Base-by-base conservation (phyloP, 352 stramenopile genomes). In the Thraustochytrium sp. region DNA sequence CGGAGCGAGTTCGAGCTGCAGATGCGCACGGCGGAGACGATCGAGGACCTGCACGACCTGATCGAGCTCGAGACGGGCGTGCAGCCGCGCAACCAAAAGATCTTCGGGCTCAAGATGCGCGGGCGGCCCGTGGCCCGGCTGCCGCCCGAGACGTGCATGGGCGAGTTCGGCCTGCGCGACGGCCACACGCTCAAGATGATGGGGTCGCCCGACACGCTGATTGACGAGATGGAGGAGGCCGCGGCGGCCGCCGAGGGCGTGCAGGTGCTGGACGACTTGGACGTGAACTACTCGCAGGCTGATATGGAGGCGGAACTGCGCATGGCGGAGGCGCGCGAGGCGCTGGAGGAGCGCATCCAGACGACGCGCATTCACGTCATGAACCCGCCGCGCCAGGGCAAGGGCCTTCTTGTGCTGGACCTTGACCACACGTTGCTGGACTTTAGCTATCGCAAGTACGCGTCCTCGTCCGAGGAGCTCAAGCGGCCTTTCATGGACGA, bases 381-480 rank as follows among this genome's bases (percentile, higher is more conserved):
- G 62, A 89, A 93, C 77, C 85, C 88, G 38, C 90, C 90, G 48
- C 78, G 91, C 53, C 51, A 82, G 61, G 88, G 88, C 29, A 94
- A 94, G 85, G 87, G 90, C 34, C 87, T 96, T 13, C 82, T 96
- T 29, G 92, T 96, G 9, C 87, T 96, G 37, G 92, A 96, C 86
- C 78, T 96, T 11, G 92, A 96, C 86, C 92, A 96, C 84, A 95
- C 91, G 21, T 84, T 96, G 4, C 85, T 96, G 2, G 91, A 96
- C 73, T 96, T 96, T 85, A 92, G 85, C 56, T 86, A 82, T 2
- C 88, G 87, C 82, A 72, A 72, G 59, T 84, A 87, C 44, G 54
- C 82, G 29, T 56, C 65, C 54, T 76, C 42, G 26, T 38, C 55
- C 23, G 73, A 83, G 44, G 64, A 85, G 11, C 83, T 90, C 29